Percentiles rank a stretch among this genome's conserved stretches.
Conservation (phyloP, 129 eudicot species). For the Pseudognaphalium luteoalbum region DNA sequence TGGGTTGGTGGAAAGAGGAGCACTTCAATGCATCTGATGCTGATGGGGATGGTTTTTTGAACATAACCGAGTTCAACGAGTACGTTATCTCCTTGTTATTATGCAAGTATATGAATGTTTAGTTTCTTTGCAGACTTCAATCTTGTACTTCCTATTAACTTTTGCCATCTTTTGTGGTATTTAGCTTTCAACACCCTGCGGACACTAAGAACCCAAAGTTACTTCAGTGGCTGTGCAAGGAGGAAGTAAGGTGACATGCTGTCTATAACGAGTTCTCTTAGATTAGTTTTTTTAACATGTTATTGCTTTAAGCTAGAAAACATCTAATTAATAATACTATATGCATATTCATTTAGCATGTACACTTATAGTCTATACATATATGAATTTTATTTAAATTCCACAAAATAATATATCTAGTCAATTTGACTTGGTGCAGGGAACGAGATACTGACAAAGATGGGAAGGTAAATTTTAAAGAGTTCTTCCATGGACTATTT, state of each 20-base stretch:
- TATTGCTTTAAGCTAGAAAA: slow-evolving; percentile 6
- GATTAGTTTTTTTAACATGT: neutral
- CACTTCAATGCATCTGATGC: slow-evolving; percentile 96
- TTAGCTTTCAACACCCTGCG: slow-evolving; percentile 96
- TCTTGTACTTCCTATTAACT: slow-evolving; percentile 10
- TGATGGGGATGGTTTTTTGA: slow-evolving; percentile 85
- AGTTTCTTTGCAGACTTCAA: neutral
- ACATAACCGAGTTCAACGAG: slow-evolving; percentile 92
- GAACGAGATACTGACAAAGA: slow-evolving; percentile 96
- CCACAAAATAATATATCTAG: neutral
- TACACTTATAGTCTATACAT: neutral
- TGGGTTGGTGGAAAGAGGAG: slow-evolving; percentile 99
- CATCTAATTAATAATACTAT: neutral
- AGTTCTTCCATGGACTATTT: slow-evolving; percentile 92
- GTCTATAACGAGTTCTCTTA: slow-evolving; percentile 8
- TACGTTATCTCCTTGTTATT: slow-evolving; percentile 43
- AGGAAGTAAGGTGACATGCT: slow-evolving; percentile 79
- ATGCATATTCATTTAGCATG: neutral
- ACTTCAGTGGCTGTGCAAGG: slow-evolving; percentile 94
- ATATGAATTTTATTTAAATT: neutral
- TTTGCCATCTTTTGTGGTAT: slow-evolving; percentile 12
- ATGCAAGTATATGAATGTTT: neutral
- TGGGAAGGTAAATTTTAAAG: slow-evolving; percentile 85
- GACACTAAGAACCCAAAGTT: slow-evolving; percentile 71
- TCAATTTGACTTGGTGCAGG: slow-evolving; percentile 37